phyloP scores from a whole-genome alignment of 2,329 filamentous ascomycete species.

The Fusarium sp. region DNA sequence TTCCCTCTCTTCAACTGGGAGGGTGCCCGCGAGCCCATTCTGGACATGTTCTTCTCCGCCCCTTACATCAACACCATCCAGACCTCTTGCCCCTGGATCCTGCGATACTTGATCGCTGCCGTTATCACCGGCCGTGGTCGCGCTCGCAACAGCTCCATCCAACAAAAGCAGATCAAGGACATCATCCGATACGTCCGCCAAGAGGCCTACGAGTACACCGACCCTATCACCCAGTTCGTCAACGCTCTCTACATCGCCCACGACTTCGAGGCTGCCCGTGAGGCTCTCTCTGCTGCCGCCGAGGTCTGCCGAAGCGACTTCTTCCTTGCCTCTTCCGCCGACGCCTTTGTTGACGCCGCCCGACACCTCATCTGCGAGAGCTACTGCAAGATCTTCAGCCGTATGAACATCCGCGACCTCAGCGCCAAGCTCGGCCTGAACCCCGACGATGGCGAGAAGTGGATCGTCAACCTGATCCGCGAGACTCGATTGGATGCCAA shows the following conservation, averaged over 20 bases:
- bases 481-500: slow-evolving; percentile 98
- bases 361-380: slow-evolving; percentile 97
- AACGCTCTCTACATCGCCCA: slow-evolving; percentile 91
- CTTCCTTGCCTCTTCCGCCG: slow-evolving; percentile 87
- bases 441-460: slow-evolving; percentile 98
- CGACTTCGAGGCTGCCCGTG: slow-evolving; percentile 91
- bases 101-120: slow-evolving; percentile 92
- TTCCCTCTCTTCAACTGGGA: slow-evolving; percentile 99
- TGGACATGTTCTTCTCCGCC: slow-evolving; percentile 96
- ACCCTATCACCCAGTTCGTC: slow-evolving; percentile 96
- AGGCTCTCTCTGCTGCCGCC: slow-evolving; percentile 89
- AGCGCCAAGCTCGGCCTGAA: slow-evolving; percentile 91
- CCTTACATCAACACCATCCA: slow-evolving; percentile 99
- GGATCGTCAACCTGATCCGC: slow-evolving; percentile 99
- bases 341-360: slow-evolving; percentile 92
- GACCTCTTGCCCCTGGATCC: slow-evolving; percentile 95
- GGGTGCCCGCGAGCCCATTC: slow-evolving; percentile 86
- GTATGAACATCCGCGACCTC: slow-evolving; percentile 98
- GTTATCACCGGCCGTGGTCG: slow-evolving; percentile 94
- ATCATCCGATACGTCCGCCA: slow-evolving; percentile 94
- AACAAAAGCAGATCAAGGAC: slow-evolving; percentile 99
- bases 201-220: slow-evolving; percentile 96
- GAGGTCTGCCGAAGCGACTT: slow-evolving; percentile 93
- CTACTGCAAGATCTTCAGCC: slow-evolving; percentile 99
- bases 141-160: slow-evolving; percentile 81